Evolutionary conservation across 768 basidiomycete genomes (phyloP), one percentile per base, ranked within the genome.

Genomic region (Tricholoma matsutake): DNA sequence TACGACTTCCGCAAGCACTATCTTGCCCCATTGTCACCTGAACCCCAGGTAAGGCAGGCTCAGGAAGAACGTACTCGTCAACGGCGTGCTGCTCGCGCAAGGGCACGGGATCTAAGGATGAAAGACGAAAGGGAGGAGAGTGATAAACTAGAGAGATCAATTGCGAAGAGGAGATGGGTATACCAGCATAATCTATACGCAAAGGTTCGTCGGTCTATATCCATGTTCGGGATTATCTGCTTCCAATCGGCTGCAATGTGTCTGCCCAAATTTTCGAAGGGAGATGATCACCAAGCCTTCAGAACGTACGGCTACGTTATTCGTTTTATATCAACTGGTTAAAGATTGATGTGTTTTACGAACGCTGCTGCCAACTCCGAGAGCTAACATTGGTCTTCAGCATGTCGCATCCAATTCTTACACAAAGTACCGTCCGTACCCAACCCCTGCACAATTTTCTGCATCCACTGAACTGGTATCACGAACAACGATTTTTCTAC

Each of bases 331-430:
- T 20, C 5, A 14, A 25, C 22, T 51, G 41, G 29, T 28, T 10
- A n/a, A n/a, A n/a, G n/a, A 16, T 51, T 11, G 25, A 16, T 43
- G 41, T 20, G 6, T 25, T 49, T 18, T 25, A 22, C 18, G 11
- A 37, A 49, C 29, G n/a, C 47, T 34, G 4, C 14, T 57, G 4
- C 11, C 43, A 53, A 31, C n/a, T 29, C 56, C 31, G 31, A 34
- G 25, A 11, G 29, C 20, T 51, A 58, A 10, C 60, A 43, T 54
- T 6, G 47, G 55, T 59, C 13, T 45, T 7, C 68, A 97, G 94
- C 95, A 98, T 69, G 86, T 97, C 55, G 95, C 92, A 3, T 94
- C 92, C 31, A 98, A 97, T 67, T 70, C 84, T 1, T 87, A 83
- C 67, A 96, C 95, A 4, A 86, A 89, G 55, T 96, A 91, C 72